These are phyloP conservation scores for Cutaneotrichosporon daszewskae DNA, from an alignment of 1,284 basidiomycete genomes.

Conservation along the genomic window DNA sequence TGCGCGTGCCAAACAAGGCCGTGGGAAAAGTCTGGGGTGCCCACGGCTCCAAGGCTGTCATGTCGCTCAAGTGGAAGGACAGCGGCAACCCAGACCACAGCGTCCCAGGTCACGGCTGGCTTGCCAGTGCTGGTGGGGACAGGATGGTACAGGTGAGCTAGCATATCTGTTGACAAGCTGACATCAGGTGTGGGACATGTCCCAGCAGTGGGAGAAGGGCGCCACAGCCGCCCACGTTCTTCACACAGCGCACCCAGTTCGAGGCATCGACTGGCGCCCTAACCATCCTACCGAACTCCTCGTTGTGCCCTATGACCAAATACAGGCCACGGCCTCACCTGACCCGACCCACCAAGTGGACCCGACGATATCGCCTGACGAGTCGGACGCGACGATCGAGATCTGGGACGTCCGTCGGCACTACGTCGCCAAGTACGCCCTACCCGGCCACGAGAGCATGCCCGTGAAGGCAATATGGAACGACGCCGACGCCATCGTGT, in stretches of 20 bases:
- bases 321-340: constrained; percentile 2
- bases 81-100: constrained; percentile 29
- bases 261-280: constrained; percentile 71
- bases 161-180: constrained; percentile 2
- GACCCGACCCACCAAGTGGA: constrained; percentile 9
- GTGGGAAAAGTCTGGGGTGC: constrained; percentile 71
- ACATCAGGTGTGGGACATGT: constrained; percentile 71
- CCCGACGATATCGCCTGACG: constrained; percentile 12
- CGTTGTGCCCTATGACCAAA: constrained; percentile 38
- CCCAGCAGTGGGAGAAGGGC: constrained; percentile 49
- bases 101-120: constrained; percentile 58
- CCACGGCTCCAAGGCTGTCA: constrained; percentile 64
- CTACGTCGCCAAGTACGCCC: constrained; percentile 74
- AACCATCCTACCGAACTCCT: constrained; percentile 71
- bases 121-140: constrained; percentile 75
- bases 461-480: constrained; percentile 60
- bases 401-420: constrained; percentile 81
- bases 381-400: constrained; percentile 54
- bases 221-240: constrained; percentile 62
- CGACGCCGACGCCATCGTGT: constrained; percentile 67
- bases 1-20: constrained; percentile 58
- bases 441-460: constrained; percentile 42
- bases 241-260: constrained; percentile 67
- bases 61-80: constrained; percentile 67
- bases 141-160: constrained; percentile 68